Conservation (phyloP, 2,329 filamentous ascomycete species). For the Hypoxylon sp. region DNA sequence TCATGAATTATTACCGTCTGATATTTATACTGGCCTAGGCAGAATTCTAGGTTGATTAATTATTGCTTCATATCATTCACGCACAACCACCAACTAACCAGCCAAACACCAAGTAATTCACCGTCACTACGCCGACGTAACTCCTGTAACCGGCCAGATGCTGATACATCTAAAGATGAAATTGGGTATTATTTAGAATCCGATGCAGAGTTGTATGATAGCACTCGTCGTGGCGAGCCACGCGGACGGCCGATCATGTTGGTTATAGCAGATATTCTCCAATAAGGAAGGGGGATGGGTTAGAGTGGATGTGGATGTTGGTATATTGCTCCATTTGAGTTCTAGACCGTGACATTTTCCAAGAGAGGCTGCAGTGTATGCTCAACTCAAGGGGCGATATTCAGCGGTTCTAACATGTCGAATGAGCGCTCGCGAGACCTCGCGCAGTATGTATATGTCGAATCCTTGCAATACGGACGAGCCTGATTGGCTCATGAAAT, state of each 20-base stretch:
- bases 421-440: not conserved
- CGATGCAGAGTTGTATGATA: constrained; percentile 35
- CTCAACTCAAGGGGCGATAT: not conserved
- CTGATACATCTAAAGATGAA: constrained; percentile 30
- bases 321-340: not conserved
- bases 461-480: not conserved
- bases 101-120: not conserved
- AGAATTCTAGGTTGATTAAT: not conserved
- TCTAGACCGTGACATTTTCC: not conserved
- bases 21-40: constrained; percentile 2
- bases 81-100: not conserved
- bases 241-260: constrained; percentile 12
- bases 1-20: not conserved
- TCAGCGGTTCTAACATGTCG: not conserved
- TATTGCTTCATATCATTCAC: constrained; percentile 8
- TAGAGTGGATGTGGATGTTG: not conserved
- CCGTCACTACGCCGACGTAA: constrained; percentile 28
- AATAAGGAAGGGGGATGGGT: not conserved
- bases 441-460: not conserved
- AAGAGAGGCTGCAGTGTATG: not conserved
- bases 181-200: constrained; percentile 48
- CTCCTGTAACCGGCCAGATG: constrained; percentile 39
- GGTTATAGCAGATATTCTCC: constrained; percentile 5
- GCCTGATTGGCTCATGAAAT: not conserved
- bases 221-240: not conserved